A percentile compares a stretch with the other conserved stretches of the same genome.
These are phyloP conservation scores for Phytopythium litorale DNA, from an alignment of 352 stramenopile genomes.

Conservation along the genomic window DNA sequence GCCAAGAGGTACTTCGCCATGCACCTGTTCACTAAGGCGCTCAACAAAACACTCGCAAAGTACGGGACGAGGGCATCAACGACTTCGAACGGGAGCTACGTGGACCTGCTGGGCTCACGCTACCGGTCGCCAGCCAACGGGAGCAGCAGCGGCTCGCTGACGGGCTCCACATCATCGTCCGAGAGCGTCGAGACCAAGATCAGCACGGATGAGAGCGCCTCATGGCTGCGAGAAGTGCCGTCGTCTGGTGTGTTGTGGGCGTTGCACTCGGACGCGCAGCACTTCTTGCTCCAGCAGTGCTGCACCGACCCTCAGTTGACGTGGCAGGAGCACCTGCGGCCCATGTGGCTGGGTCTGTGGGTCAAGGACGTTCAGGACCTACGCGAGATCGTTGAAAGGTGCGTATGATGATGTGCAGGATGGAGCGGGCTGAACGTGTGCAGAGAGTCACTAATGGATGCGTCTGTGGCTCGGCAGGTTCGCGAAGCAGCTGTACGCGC, in stretches of 20 bases:
- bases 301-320: constrained; percentile 39
- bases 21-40: constrained; percentile 53
- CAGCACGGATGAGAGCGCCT: not conserved
- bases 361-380: constrained; percentile 75
- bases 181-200: not conserved
- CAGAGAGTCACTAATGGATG: not conserved
- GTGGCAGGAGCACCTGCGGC: constrained; percentile 59
- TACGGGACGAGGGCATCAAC: not conserved
- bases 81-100: not conserved
- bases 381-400: constrained; percentile 63
- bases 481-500: constrained; percentile 62
- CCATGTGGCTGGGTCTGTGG: constrained; percentile 78
- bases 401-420: not conserved
- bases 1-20: constrained; percentile 77
- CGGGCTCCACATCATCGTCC: not conserved
- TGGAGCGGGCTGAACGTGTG: not conserved
- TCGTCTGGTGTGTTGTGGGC: constrained; percentile 77
- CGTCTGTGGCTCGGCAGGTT: constrained; percentile 25
- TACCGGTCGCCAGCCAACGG: not conserved
- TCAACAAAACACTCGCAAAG: constrained; percentile 39
- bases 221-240: constrained; percentile 43
- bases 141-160: not conserved
- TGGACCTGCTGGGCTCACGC: not conserved
- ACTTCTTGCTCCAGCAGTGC: constrained; percentile 71
- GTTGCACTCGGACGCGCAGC: constrained; percentile 78